Evolutionary conservation across 163 green algal species (phyloP), one percentile per base, ranked within the genome.

Genomic region (Chlamydomonas reinhardtii): DNA sequence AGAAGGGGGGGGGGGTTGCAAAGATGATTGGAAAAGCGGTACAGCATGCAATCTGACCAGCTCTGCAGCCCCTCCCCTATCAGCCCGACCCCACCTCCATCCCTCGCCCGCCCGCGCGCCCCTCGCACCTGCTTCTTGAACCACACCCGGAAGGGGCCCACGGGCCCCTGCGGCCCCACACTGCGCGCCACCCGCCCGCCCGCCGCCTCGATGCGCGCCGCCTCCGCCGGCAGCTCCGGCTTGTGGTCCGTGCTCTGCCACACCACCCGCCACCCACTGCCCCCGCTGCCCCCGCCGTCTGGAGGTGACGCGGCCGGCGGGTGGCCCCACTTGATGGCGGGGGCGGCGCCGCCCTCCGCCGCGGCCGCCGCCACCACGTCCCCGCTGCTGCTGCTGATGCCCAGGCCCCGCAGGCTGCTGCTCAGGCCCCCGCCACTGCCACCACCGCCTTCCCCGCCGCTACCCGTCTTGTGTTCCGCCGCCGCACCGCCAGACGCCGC

Each of bases 221-320:
- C 35, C 91, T 99, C 97, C 27, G 83, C 88, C 9, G 90, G 86
- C 2, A 83, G 31, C 31, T 94, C 92, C 2, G 96, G 96, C 89
- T 99, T 98, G 91, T 99, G 96, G 86, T 99, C 96, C 17, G 89
- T 79, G 20, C 56, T 74, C 54, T 35, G 27, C 80, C 80, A 86
- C 24, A 59, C 80, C 70, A 86, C 80, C 19, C 70, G 69, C 80
- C 80, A 86, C 5, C 39, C 39, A 8, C 39, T 8, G 24, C 31
- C 54, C 48, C 12, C 32, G 15, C 65, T 39, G 35, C 34, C 54
- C 9, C 73, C 39, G 3, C 76, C 48, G 48, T 56, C 48, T 56
- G 48, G 43, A 54, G 43, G 12, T 2, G 48, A 17, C 24, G 34
- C 37, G 0, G 39, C 2, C 29, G 17, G 2, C 6, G 32, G 29